These are phyloP conservation scores for Scedosporium boydii DNA, from an alignment of 2,329 filamentous ascomycete genomes.

Conservation along the genomic window DNA sequence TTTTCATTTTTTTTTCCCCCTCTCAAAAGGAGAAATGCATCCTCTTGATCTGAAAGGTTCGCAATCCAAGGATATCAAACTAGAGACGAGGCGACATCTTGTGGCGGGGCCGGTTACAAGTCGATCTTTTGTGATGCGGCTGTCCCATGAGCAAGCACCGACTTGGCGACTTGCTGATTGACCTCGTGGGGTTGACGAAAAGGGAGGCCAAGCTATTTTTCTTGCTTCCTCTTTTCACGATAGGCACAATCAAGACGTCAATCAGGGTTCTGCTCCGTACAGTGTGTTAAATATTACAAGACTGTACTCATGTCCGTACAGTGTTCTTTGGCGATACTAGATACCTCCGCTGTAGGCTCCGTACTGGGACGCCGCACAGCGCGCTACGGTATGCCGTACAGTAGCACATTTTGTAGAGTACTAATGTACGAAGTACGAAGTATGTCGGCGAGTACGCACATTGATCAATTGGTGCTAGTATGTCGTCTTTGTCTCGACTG, in stretches of 20 bases:
- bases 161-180: neutral
- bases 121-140: too few species aligned
- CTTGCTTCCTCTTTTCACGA: neutral
- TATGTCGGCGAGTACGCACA: too few species aligned
- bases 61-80: neutral
- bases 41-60: neutral
- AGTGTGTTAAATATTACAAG: neutral
- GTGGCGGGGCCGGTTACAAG: too few species aligned
- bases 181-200: neutral
- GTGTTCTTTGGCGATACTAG: slow-evolving; percentile 1
- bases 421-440: neutral
- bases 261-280: neutral
- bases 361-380: neutral
- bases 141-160: neutral
- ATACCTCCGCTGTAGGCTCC: neutral
- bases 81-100: too few species aligned
- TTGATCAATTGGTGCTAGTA: too few species aligned
- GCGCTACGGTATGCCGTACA: slow-evolving; percentile 2
- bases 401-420: neutral
- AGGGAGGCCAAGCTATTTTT: neutral
- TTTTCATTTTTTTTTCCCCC: neutral
- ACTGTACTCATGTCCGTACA: neutral
- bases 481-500: too few species aligned
- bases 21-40: neutral
- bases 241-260: neutral